Percentiles rank a stretch among this genome's conserved stretches.
These are phyloP conservation scores for Trichoderma sp. DNA, from an alignment of 2,329 filamentous ascomycete species.

Conservation along the genomic window DNA sequence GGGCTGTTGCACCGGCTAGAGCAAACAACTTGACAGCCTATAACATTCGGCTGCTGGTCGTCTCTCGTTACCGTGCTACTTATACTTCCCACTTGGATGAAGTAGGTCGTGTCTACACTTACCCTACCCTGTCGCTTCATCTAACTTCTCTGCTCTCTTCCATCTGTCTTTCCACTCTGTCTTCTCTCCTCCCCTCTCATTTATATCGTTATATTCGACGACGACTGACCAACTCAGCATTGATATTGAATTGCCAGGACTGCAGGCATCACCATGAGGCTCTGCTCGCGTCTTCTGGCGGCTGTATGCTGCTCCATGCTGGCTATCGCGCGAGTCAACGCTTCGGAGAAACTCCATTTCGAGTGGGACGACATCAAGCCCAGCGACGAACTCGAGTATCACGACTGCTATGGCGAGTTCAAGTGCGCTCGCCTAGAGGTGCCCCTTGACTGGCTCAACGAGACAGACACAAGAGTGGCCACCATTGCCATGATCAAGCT, in stretches of 20 bases:
- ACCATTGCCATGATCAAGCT: constrained; percentile 42
- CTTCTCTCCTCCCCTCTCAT: background rate
- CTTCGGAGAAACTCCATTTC: constrained; percentile 24
- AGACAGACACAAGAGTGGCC: constrained; percentile 30
- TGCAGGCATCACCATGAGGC: background rate
- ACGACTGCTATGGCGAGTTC: constrained; percentile 38
- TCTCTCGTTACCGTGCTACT: background rate
- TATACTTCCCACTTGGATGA: background rate
- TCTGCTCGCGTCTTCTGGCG: constrained; percentile 27
- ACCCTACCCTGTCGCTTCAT: background rate
- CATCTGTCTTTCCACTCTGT: background rate
- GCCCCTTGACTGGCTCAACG: constrained; percentile 42
- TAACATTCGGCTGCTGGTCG: background rate
- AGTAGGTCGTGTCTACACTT: background rate
- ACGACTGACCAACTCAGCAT: background rate
- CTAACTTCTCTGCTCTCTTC: background rate
- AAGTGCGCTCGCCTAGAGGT: constrained; percentile 43
- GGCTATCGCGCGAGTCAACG: constrained; percentile 37
- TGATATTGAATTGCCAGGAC: background rate
- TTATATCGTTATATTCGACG: background rate
- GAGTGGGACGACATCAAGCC: constrained; percentile 38
- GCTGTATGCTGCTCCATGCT: constrained; percentile 45
- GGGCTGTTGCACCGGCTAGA: background rate
- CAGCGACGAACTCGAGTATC: constrained; percentile 36
- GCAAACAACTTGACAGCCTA: background rate